Percentiles rank a stretch among this genome's conserved stretches.
Evolutionary conservation across 495 filamentous ascomycete species (phyloP).

Genomic region (Monascus purpureus): DNA sequence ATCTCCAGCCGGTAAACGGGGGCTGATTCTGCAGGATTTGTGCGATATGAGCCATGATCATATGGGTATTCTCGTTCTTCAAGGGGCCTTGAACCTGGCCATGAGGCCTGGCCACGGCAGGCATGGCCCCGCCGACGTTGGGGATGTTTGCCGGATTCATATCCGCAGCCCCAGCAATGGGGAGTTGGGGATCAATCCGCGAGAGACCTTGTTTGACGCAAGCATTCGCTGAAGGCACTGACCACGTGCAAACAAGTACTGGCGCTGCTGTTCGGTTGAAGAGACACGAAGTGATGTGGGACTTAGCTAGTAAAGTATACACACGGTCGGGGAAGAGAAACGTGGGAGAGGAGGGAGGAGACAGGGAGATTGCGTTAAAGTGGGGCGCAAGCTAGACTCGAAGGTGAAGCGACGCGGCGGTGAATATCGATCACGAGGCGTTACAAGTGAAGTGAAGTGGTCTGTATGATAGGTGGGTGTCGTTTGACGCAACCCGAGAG

Average conservation of each 20-base stretch:
- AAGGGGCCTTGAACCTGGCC: conserved; percentile 19
- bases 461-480: too few relatives aligned
- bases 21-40: conserved; percentile 24
- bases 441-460: too few relatives aligned
- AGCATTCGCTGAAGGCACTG: conserved; percentile 26
- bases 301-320: too few relatives aligned
- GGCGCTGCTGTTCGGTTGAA: conserved; percentile 1
- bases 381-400: too few relatives aligned
- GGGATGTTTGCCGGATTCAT: conserved; percentile 38
- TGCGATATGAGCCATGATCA: conserved; percentile 24
- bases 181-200: conserved; percentile 27
- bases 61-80: conserved; percentile 19
- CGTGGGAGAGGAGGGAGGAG: too few relatives aligned
- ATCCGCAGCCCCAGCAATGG: conserved; percentile 31
- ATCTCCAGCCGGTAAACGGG: conserved; percentile 32
- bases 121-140: conserved; percentile 30
- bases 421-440: too few relatives aligned
- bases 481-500: too few relatives aligned
- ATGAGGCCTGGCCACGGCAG: conserved; percentile 20
- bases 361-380: too few relatives aligned
- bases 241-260: conserved; percentile 1
- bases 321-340: too few relatives aligned
- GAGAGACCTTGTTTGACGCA: conserved; percentile 15
- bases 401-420: too few relatives aligned
- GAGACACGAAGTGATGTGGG: too few relatives aligned